Percentiles rank a stretch among this genome's conserved stretches.
phyloP scores from a whole-genome alignment of 2,329 filamentous ascomycete genomes.

The Ceratocystis huliohia region DNA sequence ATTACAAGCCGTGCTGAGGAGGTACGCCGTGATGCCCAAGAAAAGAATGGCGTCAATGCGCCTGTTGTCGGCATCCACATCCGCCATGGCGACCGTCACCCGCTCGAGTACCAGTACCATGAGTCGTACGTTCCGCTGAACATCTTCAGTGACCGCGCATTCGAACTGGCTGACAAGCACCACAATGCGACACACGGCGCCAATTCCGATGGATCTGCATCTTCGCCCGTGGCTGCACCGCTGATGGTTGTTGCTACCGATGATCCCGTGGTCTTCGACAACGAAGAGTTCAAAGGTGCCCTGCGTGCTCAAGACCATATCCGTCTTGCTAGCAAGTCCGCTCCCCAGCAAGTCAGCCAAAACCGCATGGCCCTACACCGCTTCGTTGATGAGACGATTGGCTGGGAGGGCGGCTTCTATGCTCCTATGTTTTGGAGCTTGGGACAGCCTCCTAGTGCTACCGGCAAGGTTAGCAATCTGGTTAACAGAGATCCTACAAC shows the following conservation, averaged over 20 bases:
- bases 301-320: constrained; percentile 63
- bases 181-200: constrained; percentile 33
- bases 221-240: constrained; percentile 25
- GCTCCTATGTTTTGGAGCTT: constrained; percentile 69
- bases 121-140: constrained; percentile 66
- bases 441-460: constrained; percentile 37
- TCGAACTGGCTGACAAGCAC: constrained; percentile 39
- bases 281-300: constrained; percentile 46
- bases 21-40: constrained; percentile 23
- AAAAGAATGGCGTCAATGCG: constrained; percentile 36
- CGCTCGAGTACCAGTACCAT: constrained; percentile 62
- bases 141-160: constrained; percentile 49
- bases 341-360: constrained; percentile 31
- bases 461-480: constrained; percentile 28
- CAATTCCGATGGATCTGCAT: constrained; percentile 22
- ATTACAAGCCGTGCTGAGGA: constrained; percentile 42
- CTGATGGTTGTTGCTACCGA: constrained; percentile 62
- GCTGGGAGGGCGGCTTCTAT: constrained; percentile 85
- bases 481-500: constrained; percentile 28
- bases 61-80: constrained; percentile 59
- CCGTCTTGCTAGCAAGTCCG: constrained; percentile 54
- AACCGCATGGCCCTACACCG: constrained; percentile 43
- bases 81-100: constrained; percentile 66
- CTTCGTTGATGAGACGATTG: constrained; percentile 63
- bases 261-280: constrained; percentile 61